Evolutionary conservation across 2,329 filamentous ascomycete genomes (phyloP).

Genomic region (Apiospora phragmitis): DNA sequence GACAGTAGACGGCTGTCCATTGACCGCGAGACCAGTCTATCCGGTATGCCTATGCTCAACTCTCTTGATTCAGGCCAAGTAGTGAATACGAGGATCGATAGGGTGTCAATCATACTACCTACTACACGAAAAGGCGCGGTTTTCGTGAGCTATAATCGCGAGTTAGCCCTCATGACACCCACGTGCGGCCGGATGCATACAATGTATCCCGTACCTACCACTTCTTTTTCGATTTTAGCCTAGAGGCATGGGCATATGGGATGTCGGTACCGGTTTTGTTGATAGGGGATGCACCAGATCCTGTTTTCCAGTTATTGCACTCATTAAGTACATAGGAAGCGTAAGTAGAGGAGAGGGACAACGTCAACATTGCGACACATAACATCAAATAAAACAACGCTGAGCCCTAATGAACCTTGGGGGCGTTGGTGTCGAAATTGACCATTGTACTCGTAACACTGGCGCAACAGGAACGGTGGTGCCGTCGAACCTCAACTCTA

Average conservation of each 20-base stretch:
- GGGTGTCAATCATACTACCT: background rate
- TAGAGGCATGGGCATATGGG: background rate
- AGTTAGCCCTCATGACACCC: background rate
- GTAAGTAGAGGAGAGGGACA: background rate
- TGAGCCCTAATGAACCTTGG: background rate
- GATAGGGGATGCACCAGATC: background rate
- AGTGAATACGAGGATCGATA: background rate
- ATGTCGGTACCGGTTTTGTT: background rate
- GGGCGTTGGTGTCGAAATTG: background rate
- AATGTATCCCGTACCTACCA: background rate
- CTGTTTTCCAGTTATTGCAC: background rate
- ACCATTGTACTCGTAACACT: constrained; percentile 5
- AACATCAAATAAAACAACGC: background rate
- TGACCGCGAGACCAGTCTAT: background rate
- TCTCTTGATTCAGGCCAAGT: background rate
- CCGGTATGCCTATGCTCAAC: background rate
- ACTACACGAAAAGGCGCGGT: background rate
- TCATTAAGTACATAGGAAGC: background rate
- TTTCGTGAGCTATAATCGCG: background rate
- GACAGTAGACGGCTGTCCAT: background rate
- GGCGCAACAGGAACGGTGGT: background rate
- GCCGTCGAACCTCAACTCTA: constrained; percentile 4
- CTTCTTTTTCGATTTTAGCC: background rate
- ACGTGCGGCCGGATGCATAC: background rate
- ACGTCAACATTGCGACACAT: constrained; percentile 1